A percentile compares a stretch with the other conserved stretches of the same genome.
Conservation (phyloP, 1,284 basidiomycete species). For the Xerocomus amazonicus region DNA sequence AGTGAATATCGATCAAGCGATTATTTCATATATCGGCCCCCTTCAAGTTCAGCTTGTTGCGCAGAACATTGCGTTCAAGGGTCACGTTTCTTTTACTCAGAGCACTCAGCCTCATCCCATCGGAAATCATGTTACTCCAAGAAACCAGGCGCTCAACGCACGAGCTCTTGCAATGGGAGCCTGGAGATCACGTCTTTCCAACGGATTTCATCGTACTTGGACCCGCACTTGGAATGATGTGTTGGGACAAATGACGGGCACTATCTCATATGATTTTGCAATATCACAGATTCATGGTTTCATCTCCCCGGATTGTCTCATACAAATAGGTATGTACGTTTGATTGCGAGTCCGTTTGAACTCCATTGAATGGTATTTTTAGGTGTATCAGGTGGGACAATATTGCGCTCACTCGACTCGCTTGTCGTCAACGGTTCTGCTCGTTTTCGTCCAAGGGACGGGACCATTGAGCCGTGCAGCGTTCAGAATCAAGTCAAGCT, state of each 20-base stretch:
- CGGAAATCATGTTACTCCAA: conserved; percentile 24
- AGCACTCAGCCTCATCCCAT: conserved; percentile 36
- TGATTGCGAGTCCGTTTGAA: background rate
- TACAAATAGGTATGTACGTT: conserved; percentile 29
- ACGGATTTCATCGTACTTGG: conserved; percentile 59
- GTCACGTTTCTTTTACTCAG: conserved; percentile 52
- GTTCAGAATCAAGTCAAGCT: conserved; percentile 46
- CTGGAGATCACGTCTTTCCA: conserved; percentile 57
- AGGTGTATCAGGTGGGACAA: conserved; percentile 26
- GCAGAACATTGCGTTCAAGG: conserved; percentile 50
- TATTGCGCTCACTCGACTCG: conserved; percentile 44
- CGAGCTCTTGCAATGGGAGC: conserved; percentile 48
- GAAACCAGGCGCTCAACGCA: conserved; percentile 31
- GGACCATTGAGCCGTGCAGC: conserved; percentile 52
- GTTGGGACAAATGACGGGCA: conserved; percentile 58
- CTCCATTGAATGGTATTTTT: conserved; percentile 4
- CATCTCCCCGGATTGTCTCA: conserved; percentile 20
- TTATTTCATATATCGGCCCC: conserved; percentile 47
- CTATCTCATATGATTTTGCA: conserved; percentile 48
- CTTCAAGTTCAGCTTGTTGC: conserved; percentile 49
- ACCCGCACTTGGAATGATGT: conserved; percentile 64
- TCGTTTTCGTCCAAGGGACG: conserved; percentile 55
- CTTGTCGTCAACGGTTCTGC: conserved; percentile 47
- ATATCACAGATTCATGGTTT: conserved; percentile 48
- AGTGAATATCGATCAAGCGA: conserved; percentile 58